phyloP scores from a whole-genome alignment of 305 asterid species.

The Solanum hybrid region DNA sequence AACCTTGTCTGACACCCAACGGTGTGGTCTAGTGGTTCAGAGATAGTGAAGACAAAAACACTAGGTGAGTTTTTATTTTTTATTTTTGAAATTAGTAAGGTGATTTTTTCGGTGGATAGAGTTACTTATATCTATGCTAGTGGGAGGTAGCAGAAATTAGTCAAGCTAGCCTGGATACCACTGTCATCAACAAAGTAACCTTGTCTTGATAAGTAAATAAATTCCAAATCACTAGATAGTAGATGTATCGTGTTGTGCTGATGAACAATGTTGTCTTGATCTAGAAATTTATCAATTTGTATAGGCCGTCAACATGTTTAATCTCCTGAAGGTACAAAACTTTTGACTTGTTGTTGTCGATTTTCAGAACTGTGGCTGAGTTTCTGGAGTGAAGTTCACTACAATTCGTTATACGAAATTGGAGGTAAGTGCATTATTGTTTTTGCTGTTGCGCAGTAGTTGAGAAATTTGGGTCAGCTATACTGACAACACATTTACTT shows the following conservation, averaged over 20 bases:
- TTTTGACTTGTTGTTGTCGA: neutral
- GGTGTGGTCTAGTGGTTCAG: neutral
- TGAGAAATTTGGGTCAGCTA: neutral
- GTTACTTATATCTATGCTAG: neutral
- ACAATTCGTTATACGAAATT: constrained; percentile 67
- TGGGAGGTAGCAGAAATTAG: neutral
- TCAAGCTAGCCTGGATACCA: neutral
- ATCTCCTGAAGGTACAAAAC: neutral
- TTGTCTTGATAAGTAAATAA: neutral
- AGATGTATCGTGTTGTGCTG: neutral
- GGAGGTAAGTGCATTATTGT: constrained; percentile 41
- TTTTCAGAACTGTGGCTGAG: constrained; percentile 80
- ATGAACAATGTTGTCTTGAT: neutral
- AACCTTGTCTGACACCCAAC: neutral
- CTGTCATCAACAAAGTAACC: neutral
- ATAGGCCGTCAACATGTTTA: neutral
- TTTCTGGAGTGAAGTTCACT: constrained; percentile 97
- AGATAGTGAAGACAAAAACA: neutral
- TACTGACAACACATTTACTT: neutral
- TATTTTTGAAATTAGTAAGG: neutral
- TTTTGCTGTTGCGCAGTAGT: neutral
- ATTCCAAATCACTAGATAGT: neutral
- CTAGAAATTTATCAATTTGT: neutral
- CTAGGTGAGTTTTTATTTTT: neutral
- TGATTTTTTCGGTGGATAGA: neutral